Evolutionary conservation across 2,329 filamentous ascomycete genomes (phyloP).

Genomic region (Furcasterigmium furcatum): DNA sequence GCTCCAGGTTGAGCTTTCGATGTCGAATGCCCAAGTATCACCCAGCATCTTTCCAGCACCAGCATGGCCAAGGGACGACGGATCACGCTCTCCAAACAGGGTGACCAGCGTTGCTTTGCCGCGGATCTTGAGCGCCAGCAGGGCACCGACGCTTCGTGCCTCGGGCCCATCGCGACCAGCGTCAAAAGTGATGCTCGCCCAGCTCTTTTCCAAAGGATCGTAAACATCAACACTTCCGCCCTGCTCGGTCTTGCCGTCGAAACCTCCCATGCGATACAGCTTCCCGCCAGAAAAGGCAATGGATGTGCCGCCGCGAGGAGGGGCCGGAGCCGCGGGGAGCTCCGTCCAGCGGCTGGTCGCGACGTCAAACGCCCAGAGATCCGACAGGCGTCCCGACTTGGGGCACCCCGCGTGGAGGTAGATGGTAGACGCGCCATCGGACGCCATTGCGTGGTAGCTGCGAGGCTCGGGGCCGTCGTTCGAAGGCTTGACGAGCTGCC

Average conservation of each 20-base stretch:
- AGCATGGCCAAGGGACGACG: conserved; percentile 31
- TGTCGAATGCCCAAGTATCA: conserved; percentile 36
- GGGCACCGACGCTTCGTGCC: conserved; percentile 24
- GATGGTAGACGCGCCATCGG: conserved; percentile 35
- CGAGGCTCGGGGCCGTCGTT: conserved; percentile 36
- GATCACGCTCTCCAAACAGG: conserved; percentile 34
- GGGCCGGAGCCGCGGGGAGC: conserved; percentile 47
- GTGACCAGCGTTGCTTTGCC: conserved; percentile 26
- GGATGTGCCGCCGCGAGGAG: conserved; percentile 51
- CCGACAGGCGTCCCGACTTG: conserved; percentile 48
- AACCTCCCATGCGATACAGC: conserved; percentile 61
- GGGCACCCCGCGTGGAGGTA: conserved; percentile 63
- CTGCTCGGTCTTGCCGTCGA: conserved; percentile 57
- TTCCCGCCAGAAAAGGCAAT: conserved; percentile 30
- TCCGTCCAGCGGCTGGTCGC: conserved; percentile 43
- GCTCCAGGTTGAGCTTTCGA: conserved; percentile 21
- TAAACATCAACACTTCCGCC: conserved; percentile 54
- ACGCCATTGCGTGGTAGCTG: conserved; percentile 54
- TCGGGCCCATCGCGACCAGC: conserved; percentile 23
- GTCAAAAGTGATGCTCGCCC: conserved; percentile 18
- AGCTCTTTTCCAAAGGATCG: conserved; percentile 16
- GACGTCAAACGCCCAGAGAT: conserved; percentile 59
- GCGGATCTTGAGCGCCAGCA: conserved; percentile 17
- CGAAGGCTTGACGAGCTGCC: conserved; percentile 41
- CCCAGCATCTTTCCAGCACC: conserved; percentile 35